These are phyloP conservation scores for Penicillium sclerotiorum DNA, from an alignment of 2,329 filamentous ascomycete species.

Conservation along the genomic window DNA sequence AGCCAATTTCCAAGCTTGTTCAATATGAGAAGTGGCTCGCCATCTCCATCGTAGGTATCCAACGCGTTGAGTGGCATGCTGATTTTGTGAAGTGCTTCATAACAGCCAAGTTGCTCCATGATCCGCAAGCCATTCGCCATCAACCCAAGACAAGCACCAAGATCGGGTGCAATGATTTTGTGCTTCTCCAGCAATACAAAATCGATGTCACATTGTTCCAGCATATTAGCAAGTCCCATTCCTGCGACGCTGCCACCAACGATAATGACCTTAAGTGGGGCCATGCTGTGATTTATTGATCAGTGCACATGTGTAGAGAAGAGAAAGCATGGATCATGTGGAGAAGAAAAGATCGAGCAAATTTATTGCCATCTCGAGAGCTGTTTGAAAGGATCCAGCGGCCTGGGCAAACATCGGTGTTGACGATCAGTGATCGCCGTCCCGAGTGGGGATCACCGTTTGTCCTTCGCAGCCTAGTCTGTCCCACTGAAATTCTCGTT, in stretches of 20 bases:
- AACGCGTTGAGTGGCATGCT: conserved; percentile 18
- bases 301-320: background rate
- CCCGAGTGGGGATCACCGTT: too few relatives aligned
- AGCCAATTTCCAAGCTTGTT: conserved; percentile 13
- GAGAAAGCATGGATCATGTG: too few relatives aligned
- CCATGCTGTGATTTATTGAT: background rate
- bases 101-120: conserved; percentile 53
- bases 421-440: too few relatives aligned
- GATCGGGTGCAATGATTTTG: conserved; percentile 3
- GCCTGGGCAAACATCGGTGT: background rate
- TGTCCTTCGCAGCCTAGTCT: too few relatives aligned
- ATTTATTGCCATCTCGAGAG: too few relatives aligned
- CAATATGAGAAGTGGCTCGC: conserved; percentile 5
- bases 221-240: conserved; percentile 12
- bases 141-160: conserved; percentile 25
- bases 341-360: too few relatives aligned
- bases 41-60: conserved; percentile 14
- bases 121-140: conserved; percentile 47
- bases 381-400: too few relatives aligned
- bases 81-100: conserved; percentile 13
- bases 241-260: conserved; percentile 14
- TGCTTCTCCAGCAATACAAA: conserved; percentile 13
- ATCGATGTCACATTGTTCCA: conserved; percentile 13
- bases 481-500: too few relatives aligned
- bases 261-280: conserved; percentile 18